Base-by-base conservation (phyloP, 768 basidiomycete genomes). In the Botryobasidium botryosum region DNA sequence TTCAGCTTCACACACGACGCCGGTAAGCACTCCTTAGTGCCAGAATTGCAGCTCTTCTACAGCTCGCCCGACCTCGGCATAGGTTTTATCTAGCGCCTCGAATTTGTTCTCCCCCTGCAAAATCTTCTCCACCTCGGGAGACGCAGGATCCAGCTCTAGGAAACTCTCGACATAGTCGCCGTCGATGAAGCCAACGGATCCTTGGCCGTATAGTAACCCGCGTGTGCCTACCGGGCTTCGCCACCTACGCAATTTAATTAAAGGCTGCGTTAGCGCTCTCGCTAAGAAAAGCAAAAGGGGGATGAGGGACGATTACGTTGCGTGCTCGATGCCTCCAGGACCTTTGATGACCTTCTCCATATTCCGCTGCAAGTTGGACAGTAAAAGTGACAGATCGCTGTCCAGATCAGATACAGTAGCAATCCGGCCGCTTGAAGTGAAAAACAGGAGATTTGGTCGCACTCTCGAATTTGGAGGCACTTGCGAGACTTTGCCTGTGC, bases 131-230 rank as follows among this genome's bases (percentile, higher is more conserved):
- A 66, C 59, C 17, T 67, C 61, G 8, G 55, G 57, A 32, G 54
- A 56, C 40, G n/a, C n/a, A n/a, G n/a, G n/a, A n/a, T n/a, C n/a
- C n/a, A 67, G 62, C 15, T 59, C 60, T 43, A 78, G 64, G 58
- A 81, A 75, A 17, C 64, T 61, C 58, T 90, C 83, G 17, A 94
- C 56, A 51, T 88, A 82, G 55, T 85, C 80, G 1, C 88, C 90
- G 49, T 94, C 88, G 24, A 94, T 64, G 67, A 94, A 88, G 13
- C 86, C 87, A 32, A 67, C 68, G 1, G 79, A 68, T 1, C 68
- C 52, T 23, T 59, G 53, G 26, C n/a, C n/a, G n/a, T n/a, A n/a
- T n/a, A n/a, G n/a, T 77, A 71, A 6, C 68, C 78, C 75, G 20
- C 62, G 56, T 0, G 63, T 62, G 31, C 64, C 72, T 50, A 72